Evolutionary conservation across 2,329 filamentous ascomycete species (phyloP).

Genomic region (Zymoseptoria ardabiliae): DNA sequence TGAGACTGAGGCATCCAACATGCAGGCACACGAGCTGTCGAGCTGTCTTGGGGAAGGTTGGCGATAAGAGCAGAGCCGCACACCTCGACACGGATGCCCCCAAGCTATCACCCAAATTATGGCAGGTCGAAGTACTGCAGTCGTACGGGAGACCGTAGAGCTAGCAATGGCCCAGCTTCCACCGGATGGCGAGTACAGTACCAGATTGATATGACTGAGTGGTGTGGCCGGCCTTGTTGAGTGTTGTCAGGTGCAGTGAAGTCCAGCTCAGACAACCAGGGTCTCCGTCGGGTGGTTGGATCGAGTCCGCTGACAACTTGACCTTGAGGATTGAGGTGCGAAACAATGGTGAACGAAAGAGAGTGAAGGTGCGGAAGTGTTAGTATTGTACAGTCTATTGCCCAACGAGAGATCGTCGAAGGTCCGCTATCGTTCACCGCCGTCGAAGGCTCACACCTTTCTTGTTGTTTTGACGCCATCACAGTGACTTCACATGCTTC

Average conservation of each 20-base stretch:
- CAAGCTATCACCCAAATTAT: not conserved
- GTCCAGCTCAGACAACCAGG: too few relatives aligned
- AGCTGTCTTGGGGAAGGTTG: not conserved
- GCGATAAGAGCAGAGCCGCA: not conserved
- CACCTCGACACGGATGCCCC: not conserved
- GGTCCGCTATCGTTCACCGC: not conserved
- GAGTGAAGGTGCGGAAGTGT: too few relatives aligned
- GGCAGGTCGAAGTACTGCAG: not conserved
- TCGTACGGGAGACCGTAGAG: not conserved
- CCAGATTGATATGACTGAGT: too few relatives aligned
- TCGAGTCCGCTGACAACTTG: not conserved
- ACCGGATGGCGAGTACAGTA: not conserved
- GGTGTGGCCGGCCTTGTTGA: too few relatives aligned
- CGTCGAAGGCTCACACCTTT: not conserved
- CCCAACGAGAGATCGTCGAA: too few relatives aligned
- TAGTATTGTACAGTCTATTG: too few relatives aligned
- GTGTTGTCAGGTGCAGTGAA: not conserved
- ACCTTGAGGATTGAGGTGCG: not conserved
- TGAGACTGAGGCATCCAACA: slow-evolving; percentile 12
- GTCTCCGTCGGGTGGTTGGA: too few relatives aligned
- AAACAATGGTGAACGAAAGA: not conserved
- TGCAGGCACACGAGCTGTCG: slow-evolving; percentile 12
- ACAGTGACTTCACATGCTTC: not conserved
- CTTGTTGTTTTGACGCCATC: not conserved
- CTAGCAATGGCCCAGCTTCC: not conserved